phyloP scores from a whole-genome alignment of 257 asterid genomes.

The Linaria vulgaris region DNA sequence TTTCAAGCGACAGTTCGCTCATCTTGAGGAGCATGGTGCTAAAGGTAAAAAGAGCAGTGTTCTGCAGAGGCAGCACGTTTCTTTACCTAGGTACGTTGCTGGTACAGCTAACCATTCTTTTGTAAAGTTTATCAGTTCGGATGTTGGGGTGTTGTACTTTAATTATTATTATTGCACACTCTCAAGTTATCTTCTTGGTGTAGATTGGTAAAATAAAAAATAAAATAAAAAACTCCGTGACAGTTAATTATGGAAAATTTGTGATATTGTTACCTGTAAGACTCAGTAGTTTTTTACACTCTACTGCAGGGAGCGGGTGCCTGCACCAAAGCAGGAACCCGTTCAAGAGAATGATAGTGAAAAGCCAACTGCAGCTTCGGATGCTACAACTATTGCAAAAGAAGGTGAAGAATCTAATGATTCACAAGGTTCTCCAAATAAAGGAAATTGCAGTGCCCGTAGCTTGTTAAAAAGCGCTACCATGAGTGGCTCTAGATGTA shows the following conservation, averaged over 20 bases:
- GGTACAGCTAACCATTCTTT: conserved; percentile 8
- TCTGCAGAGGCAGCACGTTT: conserved; percentile 78
- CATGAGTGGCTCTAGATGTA: conserved; percentile 83
- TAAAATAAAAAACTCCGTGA: no score
- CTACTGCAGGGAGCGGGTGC: conserved; percentile 79
- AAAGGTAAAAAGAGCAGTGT: conserved; percentile 83
- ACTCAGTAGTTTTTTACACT: conserved; percentile 6
- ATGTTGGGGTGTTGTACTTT: neutral
- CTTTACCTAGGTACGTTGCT: conserved; percentile 74
- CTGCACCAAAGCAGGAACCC: conserved; percentile 65
- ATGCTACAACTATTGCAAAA: conserved; percentile 59
- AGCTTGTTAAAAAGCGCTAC: conserved; percentile 95
- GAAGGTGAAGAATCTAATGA: conserved; percentile 41
- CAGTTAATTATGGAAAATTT: no score
- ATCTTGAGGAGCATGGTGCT: conserved; percentile 83
- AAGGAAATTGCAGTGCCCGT: conserved; percentile 63
- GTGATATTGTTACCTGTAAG: no score
- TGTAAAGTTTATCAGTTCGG: neutral
- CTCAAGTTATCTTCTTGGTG: no score
- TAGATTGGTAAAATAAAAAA: no score
- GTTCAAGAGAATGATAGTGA: conserved; percentile 47
- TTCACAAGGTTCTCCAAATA: conserved; percentile 39
- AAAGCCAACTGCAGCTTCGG: conserved; percentile 60
- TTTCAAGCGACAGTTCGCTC: conserved; percentile 93
- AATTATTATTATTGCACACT: no score